Evolutionary conservation across 2,329 filamentous ascomycete genomes (phyloP).

Genomic region (Cytospora schulzeri): DNA sequence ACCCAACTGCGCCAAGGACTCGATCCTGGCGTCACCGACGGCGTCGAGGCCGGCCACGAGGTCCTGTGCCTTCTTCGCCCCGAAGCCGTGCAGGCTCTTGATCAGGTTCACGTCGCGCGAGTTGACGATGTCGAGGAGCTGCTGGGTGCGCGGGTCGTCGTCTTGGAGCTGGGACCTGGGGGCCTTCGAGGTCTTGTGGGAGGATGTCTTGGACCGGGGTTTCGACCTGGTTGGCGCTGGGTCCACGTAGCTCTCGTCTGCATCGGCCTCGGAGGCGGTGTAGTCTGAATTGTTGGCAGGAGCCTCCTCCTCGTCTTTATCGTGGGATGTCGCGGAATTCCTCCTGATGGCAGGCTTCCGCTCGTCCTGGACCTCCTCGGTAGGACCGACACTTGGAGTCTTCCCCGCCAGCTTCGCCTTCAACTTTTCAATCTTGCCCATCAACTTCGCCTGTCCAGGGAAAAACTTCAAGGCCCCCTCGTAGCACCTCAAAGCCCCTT

Average conservation of each 20-base stretch:
- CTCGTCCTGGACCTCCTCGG: background rate
- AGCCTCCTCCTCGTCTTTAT: constrained; percentile 43
- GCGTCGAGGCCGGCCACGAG: constrained; percentile 53
- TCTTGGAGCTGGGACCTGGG: constrained; percentile 38
- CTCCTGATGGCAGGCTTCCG: constrained; percentile 23
- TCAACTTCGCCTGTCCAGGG: constrained; percentile 77
- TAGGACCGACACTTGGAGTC: constrained; percentile 10
- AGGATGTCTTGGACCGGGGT: constrained; percentile 15
- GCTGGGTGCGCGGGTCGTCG: constrained; percentile 55
- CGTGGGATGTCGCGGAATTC: constrained; percentile 32
- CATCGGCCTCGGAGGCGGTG: constrained; percentile 45
- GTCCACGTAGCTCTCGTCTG: constrained; percentile 40
- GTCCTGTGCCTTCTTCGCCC: constrained; percentile 69
- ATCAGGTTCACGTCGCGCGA: constrained; percentile 69
- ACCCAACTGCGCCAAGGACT: constrained; percentile 53
- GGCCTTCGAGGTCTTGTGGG: background rate
- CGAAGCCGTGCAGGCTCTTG: constrained; percentile 68
- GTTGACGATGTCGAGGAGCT: constrained; percentile 72
- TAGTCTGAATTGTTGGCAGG: constrained; percentile 44
- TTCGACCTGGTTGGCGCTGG: constrained; percentile 18
- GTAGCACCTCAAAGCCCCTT: constrained; percentile 80
- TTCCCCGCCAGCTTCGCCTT: constrained; percentile 50
- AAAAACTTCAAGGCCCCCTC: constrained; percentile 83
- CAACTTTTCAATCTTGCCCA: constrained; percentile 69
- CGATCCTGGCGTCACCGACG: constrained; percentile 42